phyloP scores from a whole-genome alignment of 2,329 filamentous ascomycete genomes.

The Macrophomina phaseolina region DNA sequence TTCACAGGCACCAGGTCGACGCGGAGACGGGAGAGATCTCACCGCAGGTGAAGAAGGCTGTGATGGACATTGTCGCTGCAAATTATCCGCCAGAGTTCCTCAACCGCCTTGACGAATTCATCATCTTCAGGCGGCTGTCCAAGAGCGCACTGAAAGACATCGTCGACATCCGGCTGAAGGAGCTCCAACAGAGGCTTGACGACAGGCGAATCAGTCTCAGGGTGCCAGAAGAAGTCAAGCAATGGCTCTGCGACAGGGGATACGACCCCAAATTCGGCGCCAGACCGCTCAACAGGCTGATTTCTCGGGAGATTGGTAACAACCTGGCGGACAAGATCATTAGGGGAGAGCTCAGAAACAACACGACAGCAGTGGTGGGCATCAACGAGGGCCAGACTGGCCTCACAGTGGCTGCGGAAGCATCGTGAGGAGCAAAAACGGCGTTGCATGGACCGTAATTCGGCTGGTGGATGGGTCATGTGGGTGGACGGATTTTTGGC shows the following conservation, averaged over 20 bases:
- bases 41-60: constrained; percentile 73
- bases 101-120: constrained; percentile 96
- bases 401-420: constrained; percentile 31
- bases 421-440: constrained; percentile 10
- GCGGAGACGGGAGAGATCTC: constrained; percentile 70
- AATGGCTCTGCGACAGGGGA: constrained; percentile 86
- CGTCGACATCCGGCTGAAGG: constrained; percentile 86
- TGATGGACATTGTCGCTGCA: constrained; percentile 83
- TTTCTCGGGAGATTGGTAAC: constrained; percentile 88
- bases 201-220: constrained; percentile 81
- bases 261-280: constrained; percentile 94
- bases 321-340: constrained; percentile 91
- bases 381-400: constrained; percentile 61
- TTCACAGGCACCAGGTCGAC: constrained; percentile 68
- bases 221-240: constrained; percentile 73
- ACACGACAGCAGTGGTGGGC: constrained; percentile 73
- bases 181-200: constrained; percentile 81
- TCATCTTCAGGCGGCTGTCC: constrained; percentile 89
- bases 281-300: constrained; percentile 86
- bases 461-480: constrained; percentile 25
- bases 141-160: constrained; percentile 82
- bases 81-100: constrained; percentile 90
- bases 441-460: constrained; percentile 22
- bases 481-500: constrained; percentile 18
- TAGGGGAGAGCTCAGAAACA: constrained; percentile 76